A percentile compares a stretch with the other conserved stretches of the same genome.
phyloP scores from a whole-genome alignment of 2,329 filamentous ascomycete genomes.

The Didymosphaeria variabile region DNA sequence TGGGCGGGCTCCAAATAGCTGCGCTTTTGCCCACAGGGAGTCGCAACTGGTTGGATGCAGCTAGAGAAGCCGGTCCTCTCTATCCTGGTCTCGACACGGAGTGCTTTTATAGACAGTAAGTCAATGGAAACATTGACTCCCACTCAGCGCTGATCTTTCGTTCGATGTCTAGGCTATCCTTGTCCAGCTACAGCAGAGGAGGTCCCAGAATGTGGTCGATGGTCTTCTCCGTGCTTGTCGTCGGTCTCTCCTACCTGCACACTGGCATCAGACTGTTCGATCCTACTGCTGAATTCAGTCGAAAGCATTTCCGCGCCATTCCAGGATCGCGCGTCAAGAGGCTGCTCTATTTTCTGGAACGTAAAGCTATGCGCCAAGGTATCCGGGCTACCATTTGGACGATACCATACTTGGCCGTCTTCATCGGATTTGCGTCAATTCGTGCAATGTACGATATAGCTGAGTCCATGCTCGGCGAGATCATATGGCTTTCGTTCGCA shows the following conservation, averaged over 20 bases:
- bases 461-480: conserved; percentile 35
- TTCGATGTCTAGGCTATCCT: conserved; percentile 11
- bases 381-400: conserved; percentile 18
- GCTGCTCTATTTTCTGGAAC: conserved; percentile 23
- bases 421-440: conserved; percentile 18
- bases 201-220: conserved; percentile 35
- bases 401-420: conserved; percentile 22
- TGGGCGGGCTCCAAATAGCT: conserved; percentile 28
- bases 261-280: conserved; percentile 31
- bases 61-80: conserved; percentile 25
- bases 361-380: conserved; percentile 9
- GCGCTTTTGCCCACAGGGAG: conserved; percentile 36
- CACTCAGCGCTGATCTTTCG: background rate
- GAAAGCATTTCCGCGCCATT: conserved; percentile 25
- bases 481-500: conserved; percentile 35
- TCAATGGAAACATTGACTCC: background rate
- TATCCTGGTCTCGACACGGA: conserved; percentile 30
- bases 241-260: conserved; percentile 32
- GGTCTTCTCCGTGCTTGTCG: conserved; percentile 32
- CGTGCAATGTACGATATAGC: conserved; percentile 28
- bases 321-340: conserved; percentile 26
- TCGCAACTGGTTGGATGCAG: conserved; percentile 31
- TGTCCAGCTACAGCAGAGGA: conserved; percentile 17
- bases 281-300: conserved; percentile 22
- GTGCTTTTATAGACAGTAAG: conserved; percentile 31